Evolutionary conservation across 768 basidiomycete genomes (phyloP), one percentile per base, ranked within the genome.

Genomic region (Leccinellum luteum): DNA sequence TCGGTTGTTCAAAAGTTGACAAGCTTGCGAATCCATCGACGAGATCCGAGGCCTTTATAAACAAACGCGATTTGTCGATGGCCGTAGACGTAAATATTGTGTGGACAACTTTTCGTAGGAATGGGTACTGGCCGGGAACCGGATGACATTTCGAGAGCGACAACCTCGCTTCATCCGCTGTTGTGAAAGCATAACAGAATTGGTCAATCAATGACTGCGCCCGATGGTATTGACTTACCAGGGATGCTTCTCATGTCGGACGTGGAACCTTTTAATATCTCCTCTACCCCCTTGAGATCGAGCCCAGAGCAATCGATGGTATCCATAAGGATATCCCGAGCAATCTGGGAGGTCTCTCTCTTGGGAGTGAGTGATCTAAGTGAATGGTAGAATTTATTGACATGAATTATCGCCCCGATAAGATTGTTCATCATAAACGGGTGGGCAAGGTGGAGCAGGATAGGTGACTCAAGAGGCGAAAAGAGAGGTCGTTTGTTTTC

Each of bases 41-140:
- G n/a, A 92, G 79, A 60, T 92, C 87, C 10, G 69, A 74, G 2
- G 88, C 79, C 66, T 87, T 90, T 67, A 92, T 80, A 66, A 91
- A 92, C 34, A 92, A 74, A 9, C 77, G 79, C 1, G 88, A 74
- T 64, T 86, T 88, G 71, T 86, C 79, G 38, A 91, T 69, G n/a
- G 82, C 73, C 1, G 76, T 58, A 0, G 84, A 78, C 21, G 74
- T 67, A 3, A 76, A 74, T 27, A 92, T 71, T 44, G 75, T 78
- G 35, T 74, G 70, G 25, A 85, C 71, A 43, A 78, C 67, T 57
- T 74, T 78, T 54, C 69, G 75, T 31, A 88, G 66, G 47, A 74
- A 63, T 3, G 70, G 65, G 48, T 75, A 64, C 69, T 86, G 80
- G 4, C 76, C 62, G 3, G 75, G 72, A 15, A 78, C 76, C 0